phyloP scores from a whole-genome alignment of 139 green algal genomes.

The Raphidocelis subcapitata region DNA sequence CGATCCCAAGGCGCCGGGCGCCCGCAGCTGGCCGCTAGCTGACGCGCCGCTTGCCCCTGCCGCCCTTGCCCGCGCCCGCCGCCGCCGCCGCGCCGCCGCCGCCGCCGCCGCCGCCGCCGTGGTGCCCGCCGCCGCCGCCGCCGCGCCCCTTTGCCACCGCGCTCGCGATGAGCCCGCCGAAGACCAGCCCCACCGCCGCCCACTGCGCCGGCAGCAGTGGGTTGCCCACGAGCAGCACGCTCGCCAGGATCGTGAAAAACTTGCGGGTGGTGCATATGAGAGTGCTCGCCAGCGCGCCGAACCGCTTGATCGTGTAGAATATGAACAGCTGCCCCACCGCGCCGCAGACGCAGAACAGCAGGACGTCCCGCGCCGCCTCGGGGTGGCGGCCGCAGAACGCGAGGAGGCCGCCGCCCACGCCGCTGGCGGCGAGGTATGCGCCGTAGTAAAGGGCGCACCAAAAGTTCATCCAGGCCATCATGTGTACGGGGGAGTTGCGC shows the following conservation, averaged over 20 bases:
- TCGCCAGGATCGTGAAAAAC: constrained; percentile 98
- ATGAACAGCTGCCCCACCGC: constrained; percentile 97
- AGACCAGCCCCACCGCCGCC: constrained; percentile 89
- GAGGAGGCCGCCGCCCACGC: constrained; percentile 51
- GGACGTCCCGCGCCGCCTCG: constrained; percentile 70
- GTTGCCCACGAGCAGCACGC: constrained; percentile 59
- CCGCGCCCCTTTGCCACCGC: constrained; percentile 59
- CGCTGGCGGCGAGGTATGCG: constrained; percentile 47
- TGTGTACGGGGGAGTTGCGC: constrained; percentile 74
- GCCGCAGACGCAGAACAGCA: constrained; percentile 93
- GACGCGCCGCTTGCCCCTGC: no score
- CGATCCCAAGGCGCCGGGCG: no score
- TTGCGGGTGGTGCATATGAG: constrained; percentile 97
- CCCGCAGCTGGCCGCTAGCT: no score
- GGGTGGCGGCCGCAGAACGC: constrained; percentile 72
- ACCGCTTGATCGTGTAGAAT: constrained; percentile 93
- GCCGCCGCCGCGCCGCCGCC: no score
- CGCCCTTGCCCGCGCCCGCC: no score
- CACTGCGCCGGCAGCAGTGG: constrained; percentile 84
- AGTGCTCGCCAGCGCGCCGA: constrained; percentile 89
- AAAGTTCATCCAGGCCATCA: constrained; percentile 99
- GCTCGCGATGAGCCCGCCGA: constrained; percentile 78
- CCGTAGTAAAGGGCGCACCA: constrained; percentile 81
- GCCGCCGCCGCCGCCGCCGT: no score
- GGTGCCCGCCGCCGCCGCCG: no score